Base-by-base conservation (phyloP, 495 filamentous ascomycete genomes). In the Letharia lupina region DNA sequence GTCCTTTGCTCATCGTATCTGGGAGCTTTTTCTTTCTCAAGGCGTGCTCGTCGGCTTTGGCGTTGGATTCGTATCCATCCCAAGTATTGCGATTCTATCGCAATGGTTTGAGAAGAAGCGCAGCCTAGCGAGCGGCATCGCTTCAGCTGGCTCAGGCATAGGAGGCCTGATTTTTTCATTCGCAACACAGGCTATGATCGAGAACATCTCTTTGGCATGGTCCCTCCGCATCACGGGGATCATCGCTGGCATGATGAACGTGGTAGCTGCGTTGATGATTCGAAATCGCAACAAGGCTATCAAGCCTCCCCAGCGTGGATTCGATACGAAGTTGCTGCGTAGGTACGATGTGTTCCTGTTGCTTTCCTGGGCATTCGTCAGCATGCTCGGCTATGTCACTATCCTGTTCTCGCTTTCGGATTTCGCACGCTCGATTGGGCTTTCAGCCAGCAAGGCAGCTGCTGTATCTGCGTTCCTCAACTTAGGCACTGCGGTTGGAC, bases 401-500 rank as follows among this genome's bases (percentile, higher is more conserved):
- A 65, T 85, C 15, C 73, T 82, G 11, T 84, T 82, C 73, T 81
- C 71, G 37, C 64, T 79, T 31, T 65, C 75, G 10, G 74, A 71
- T 64, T 79, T 72, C 62, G 70, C 74, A 8, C 72, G 77, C 33
- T 77, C 79, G 2, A 79, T 90, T 40, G 89, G 89, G 3, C 80
- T 91, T 33, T 77, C 77, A 7, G 73, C 81, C 1, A 73, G 75
- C 12, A 86, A 91, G 69, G 87, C 84, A 5, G 83, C 84, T 12
- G 72, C 87, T n/a, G 78, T 87, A 10, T 81, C 81, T 1, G 88
- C 87, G 0, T 75, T 92, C 37, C 79, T 92, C 66, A 92, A 87
- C 68, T 71, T 90, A 67, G 80, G 85, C 52, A 84, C 87, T 72
- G 84, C 78, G 0, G 57, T 89, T 61, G 87, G 88, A 16, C 77